phyloP scores from a whole-genome alignment of 192 early-diverging fungal species.

The Lobosporangium transversale region DNA sequence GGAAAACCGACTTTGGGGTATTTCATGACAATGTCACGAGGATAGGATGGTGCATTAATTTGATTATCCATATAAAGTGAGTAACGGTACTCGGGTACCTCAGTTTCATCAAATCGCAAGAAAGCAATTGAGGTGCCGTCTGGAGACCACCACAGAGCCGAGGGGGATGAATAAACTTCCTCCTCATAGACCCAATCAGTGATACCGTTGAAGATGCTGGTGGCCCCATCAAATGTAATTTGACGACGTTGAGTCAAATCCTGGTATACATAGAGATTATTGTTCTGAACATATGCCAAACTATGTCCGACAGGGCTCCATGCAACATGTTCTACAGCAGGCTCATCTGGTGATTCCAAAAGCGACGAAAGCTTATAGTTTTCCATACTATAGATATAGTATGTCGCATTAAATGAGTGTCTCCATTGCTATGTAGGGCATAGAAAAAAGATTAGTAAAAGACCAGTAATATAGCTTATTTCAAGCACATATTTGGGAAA shows the following conservation, averaged over 20 bases:
- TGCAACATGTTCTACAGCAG: constrained; percentile 69
- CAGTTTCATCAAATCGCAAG: constrained; percentile 86
- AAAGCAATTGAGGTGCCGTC: constrained; percentile 81
- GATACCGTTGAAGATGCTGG: constrained; percentile 87
- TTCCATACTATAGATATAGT: constrained; percentile 78
- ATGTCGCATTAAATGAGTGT: constrained; percentile 84
- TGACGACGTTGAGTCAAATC: constrained; percentile 74
- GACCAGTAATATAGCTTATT: too few relatives aligned
- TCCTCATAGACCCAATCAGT: constrained; percentile 99
- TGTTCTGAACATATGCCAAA: constrained; percentile 86
- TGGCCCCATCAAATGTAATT: constrained; percentile 87
- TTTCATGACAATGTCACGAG: constrained; percentile 74
- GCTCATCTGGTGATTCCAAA: constrained; percentile 42
- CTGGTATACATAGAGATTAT: constrained; percentile 84
- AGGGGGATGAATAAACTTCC: constrained; percentile 78
- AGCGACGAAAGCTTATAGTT: constrained; percentile 71
- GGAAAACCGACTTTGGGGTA: constrained; percentile 93
- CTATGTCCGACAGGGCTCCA: constrained; percentile 85
- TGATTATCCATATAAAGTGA: constrained; percentile 74
- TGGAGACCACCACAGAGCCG: constrained; percentile 90
- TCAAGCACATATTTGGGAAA: too few relatives aligned
- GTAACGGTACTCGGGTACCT: constrained; percentile 81
- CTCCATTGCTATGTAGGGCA: constrained; percentile 83
- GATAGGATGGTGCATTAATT: constrained; percentile 67
- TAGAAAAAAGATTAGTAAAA: too few relatives aligned